Conservation (phyloP, 805 yeast species). For the Metschnikowia koreensis region DNA sequence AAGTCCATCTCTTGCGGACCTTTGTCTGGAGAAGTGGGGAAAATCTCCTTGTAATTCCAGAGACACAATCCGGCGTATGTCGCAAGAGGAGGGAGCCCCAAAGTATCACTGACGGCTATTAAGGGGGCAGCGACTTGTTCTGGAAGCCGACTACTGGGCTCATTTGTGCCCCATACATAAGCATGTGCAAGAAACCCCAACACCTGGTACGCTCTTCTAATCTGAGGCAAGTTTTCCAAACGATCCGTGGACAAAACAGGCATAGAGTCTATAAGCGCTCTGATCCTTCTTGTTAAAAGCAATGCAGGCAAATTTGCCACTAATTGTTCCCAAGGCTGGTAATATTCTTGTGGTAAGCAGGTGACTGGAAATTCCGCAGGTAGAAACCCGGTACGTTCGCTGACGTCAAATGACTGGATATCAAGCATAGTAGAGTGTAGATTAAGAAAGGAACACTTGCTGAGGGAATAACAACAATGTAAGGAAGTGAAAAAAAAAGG, state of each 20-base stretch:
- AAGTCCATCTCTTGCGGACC: constrained; percentile 44
- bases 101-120: constrained; percentile 50
- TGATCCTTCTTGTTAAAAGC: constrained; percentile 59
- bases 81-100: constrained; percentile 81
- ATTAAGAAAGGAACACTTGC: not conserved
- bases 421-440: constrained; percentile 13
- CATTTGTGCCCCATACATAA: constrained; percentile 79
- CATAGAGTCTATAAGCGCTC: constrained; percentile 62
- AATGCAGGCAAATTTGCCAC: constrained; percentile 70
- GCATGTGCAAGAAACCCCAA: constrained; percentile 83
- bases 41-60: constrained; percentile 77
- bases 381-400: constrained; percentile 71
- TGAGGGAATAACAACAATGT: not conserved
- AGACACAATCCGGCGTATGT: constrained; percentile 85
- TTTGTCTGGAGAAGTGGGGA: constrained; percentile 37
- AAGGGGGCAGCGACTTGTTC: constrained; percentile 68
- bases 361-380: constrained; percentile 67
- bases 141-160: constrained; percentile 65
- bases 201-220: constrained; percentile 77
- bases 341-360: constrained; percentile 59
- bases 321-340: constrained; percentile 73
- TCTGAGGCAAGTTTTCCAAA: constrained; percentile 47
- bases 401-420: constrained; percentile 65
- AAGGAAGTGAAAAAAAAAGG: too few relatives aligned
- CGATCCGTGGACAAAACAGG: constrained; percentile 53